Base-by-base conservation (phyloP, 768 basidiomycete species). In the Mrakia hoshinonis region DNA sequence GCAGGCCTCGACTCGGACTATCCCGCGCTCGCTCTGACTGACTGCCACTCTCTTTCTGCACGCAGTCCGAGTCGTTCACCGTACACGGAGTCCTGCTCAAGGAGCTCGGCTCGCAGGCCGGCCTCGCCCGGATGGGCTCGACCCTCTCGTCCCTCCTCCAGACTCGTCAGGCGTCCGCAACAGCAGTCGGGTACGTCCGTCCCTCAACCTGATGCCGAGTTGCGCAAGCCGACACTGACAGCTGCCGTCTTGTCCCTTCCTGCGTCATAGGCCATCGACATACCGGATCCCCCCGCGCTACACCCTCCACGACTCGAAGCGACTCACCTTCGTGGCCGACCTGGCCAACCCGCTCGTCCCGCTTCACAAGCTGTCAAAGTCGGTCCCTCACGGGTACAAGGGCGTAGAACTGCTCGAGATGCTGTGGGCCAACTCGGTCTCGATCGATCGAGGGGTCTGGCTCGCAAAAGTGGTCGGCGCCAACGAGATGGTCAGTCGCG, bases 291-390 rank as follows among this genome's bases (percentile, higher is more conserved):
- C 77, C 0, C 68, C 73, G 0, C 73, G 76, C 1, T 73, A 76
- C 47, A 75, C 74, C 43, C 66, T 76, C 20, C 74, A 74, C 58
- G 77, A 78, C 61, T 61, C 68, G 18, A 76, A 76, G 62, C 76
- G 76, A 12, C 74, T 75, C 52, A 60, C 76, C 0, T 78, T 75
- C 74, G 65, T 77, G 43, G 64, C 71, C 20, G 77, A 78, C 67
- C 76, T 78, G 60, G 75, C 76, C 46, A 75, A 76, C 47, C 75
- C 76, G 1, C 34, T 70, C 15, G 71, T 78, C 11, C 77, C 77
- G 4, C 73, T 78, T 1, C 70, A 72, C 20, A 75, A 76, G 51
- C 75, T 78, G 0, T 67, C 74, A n/a, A 66, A 73, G n/a, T 71
- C 64, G 29, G 70, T 78, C 1, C 77, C 77, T 1, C 76, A 78